Percentiles rank a stretch among this genome's conserved stretches.
Evolutionary conservation across 106 monocot genomes (phyloP).

Genomic region (Platanthera guangdongensis): DNA sequence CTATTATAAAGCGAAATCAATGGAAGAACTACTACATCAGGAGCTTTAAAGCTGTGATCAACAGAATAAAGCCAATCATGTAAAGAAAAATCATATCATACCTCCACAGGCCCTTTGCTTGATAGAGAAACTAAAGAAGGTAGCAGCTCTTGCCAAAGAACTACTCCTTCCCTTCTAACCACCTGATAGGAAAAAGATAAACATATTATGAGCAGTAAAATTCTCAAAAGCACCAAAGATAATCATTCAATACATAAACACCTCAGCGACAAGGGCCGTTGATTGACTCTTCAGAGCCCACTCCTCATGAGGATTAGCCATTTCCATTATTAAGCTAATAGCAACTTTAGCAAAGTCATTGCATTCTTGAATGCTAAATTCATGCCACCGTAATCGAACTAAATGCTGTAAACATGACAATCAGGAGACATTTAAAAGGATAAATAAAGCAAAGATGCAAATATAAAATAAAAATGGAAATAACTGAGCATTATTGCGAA

Average conservation of each 20-base stretch:
- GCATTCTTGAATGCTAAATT: slow-evolving; percentile 50
- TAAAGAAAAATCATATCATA: slow-evolving; percentile 13
- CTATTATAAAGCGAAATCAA: slow-evolving; percentile 22
- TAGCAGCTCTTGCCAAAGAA: slow-evolving; percentile 73
- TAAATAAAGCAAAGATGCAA: not conserved
- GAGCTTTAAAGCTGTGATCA: slow-evolving; percentile 7
- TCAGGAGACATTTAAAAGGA: not conserved
- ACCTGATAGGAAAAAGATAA: slow-evolving; percentile 36
- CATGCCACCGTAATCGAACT: slow-evolving; percentile 94
- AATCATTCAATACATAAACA: slow-evolving; percentile 13
- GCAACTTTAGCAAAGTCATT: slow-evolving; percentile 64
- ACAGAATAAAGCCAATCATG: not conserved
- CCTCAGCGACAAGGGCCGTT: slow-evolving; percentile 93
- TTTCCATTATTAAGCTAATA: slow-evolving; percentile 53
- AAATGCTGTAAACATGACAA: slow-evolving; percentile 52
- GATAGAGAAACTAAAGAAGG: slow-evolving; percentile 76
- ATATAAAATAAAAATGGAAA: slow-evolving; percentile 6
- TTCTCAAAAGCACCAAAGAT: slow-evolving; percentile 1
- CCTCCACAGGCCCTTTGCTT: slow-evolving; percentile 81
- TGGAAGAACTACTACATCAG: slow-evolving; percentile 9
- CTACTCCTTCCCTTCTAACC: slow-evolving; percentile 75
- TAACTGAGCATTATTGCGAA: not conserved
- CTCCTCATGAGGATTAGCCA: slow-evolving; percentile 63
- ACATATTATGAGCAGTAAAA: not conserved
- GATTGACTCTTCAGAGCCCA: slow-evolving; percentile 98